Conservation (phyloP, 1,139 yeast genomes). For the Magnusiomyces fungicola region DNA sequence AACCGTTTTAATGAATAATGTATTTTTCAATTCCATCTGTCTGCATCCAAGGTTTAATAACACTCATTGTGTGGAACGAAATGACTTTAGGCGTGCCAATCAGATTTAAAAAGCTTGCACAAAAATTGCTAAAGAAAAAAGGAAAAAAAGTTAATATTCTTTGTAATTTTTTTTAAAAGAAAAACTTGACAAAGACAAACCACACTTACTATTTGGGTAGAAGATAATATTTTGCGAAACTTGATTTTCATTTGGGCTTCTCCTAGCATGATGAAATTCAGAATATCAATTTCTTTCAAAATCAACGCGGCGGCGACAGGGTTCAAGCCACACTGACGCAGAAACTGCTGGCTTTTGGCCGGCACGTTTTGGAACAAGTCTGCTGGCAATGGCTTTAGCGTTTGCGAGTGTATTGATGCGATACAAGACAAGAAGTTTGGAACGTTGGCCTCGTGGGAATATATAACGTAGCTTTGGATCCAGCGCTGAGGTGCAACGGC, state of each 20-base stretch:
- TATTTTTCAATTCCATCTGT: no score
- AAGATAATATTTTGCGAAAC: conserved; percentile 10
- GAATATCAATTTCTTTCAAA: conserved; percentile 4
- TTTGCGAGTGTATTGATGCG: no score
- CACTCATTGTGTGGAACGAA: no score
- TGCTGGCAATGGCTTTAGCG: no score
- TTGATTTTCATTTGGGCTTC: conserved; percentile 13
- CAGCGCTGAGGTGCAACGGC: conserved; percentile 9
- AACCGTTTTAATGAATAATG: no score
- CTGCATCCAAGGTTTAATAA: no score
- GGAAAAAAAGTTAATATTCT: neutral
- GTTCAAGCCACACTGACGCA: conserved; percentile 13
- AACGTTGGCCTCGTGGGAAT: neutral
- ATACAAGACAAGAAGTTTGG: neutral
- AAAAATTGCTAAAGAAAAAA: neutral
- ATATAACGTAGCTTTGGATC: conserved; percentile 11
- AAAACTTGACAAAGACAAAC: neutral
- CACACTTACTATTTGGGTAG: conserved; percentile 7
- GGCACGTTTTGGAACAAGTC: conserved; percentile 9
- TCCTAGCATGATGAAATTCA: conserved; percentile 7
- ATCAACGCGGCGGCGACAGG: conserved; percentile 12
- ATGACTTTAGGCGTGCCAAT: no score
- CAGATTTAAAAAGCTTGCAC: neutral
- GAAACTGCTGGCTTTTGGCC: conserved; percentile 8
- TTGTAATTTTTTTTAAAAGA: neutral